These are phyloP conservation scores for Puccinia triticina DNA, from an alignment of 1,284 basidiomycete species.

Conservation along the genomic window DNA sequence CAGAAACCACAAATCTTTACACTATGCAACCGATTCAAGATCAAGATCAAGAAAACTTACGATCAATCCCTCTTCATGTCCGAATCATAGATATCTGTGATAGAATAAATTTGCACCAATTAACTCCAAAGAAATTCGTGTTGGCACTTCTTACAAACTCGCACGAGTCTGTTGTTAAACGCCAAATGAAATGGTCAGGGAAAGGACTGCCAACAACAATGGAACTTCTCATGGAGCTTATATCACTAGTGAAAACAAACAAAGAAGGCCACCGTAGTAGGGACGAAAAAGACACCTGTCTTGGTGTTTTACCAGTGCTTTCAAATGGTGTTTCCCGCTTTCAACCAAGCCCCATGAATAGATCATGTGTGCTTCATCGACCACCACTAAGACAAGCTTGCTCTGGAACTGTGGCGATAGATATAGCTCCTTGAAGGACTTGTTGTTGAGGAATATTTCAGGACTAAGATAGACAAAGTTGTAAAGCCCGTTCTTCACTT, in stretches of 20 bases:
- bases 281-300: neutral
- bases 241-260: neutral
- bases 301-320: neutral
- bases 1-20: no score
- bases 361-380: neutral
- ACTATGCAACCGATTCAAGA: no score
- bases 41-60: no score
- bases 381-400: neutral
- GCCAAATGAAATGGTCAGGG: neutral
- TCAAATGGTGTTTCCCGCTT: neutral
- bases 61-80: neutral
- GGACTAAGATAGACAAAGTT: no score
- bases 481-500: neutral
- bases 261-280: neutral
- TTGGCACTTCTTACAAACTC: neutral
- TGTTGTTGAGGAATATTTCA: neutral
- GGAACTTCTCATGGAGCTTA: neutral
- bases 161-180: neutral
- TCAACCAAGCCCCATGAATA: conserved; percentile 2
- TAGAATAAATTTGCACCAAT: neutral
- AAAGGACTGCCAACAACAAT: neutral
- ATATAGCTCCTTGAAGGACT: neutral
- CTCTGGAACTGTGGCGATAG: neutral
- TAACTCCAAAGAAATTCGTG: conserved; percentile 7
- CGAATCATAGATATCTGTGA: neutral